Conservation (phyloP, 768 basidiomycete genomes). For the Suillus weaverae region DNA sequence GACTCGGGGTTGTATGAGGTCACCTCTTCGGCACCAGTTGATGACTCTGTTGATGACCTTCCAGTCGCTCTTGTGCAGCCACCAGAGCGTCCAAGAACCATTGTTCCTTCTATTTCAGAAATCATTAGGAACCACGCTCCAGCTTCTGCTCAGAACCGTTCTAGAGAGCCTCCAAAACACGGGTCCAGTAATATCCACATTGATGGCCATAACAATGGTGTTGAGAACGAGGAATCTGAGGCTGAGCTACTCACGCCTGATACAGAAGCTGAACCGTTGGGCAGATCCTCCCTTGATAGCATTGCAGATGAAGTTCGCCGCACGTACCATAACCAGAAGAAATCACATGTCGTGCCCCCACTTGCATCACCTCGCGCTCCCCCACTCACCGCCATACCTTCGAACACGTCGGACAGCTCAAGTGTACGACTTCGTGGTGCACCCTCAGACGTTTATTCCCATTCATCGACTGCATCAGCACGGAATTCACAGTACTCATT, state of each 20-base stretch:
- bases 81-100: slow-evolving; percentile 39
- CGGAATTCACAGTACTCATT: slow-evolving; percentile 25
- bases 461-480: slow-evolving; percentile 38
- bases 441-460: slow-evolving; percentile 55
- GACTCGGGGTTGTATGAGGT: slow-evolving; percentile 23
- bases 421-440: slow-evolving; percentile 36
- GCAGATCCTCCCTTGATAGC: slow-evolving; percentile 86
- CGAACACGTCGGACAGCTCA: slow-evolving; percentile 55
- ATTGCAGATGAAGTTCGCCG: slow-evolving; percentile 79
- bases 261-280: slow-evolving; percentile 64
- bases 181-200: slow-evolving; percentile 50
- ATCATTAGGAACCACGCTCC: slow-evolving; percentile 82
- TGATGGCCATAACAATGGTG: slow-evolving; percentile 45
- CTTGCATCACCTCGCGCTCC: slow-evolving; percentile 42
- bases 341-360: slow-evolving; percentile 27
- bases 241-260: slow-evolving; percentile 50
- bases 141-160: slow-evolving; percentile 48
- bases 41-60: slow-evolving; percentile 14
- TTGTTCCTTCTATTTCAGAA: slow-evolving; percentile 83
- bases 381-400: slow-evolving; percentile 34
- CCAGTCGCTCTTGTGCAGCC: slow-evolving; percentile 20
- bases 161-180: slow-evolving; percentile 46
- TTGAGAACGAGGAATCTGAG: slow-evolving; percentile 52
- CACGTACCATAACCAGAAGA: slow-evolving; percentile 62
- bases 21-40: slow-evolving; percentile 9